These are phyloP conservation scores for Cryptosporidium viatorum DNA, from an alignment of 169 alveolate species.

Conservation along the genomic window DNA sequence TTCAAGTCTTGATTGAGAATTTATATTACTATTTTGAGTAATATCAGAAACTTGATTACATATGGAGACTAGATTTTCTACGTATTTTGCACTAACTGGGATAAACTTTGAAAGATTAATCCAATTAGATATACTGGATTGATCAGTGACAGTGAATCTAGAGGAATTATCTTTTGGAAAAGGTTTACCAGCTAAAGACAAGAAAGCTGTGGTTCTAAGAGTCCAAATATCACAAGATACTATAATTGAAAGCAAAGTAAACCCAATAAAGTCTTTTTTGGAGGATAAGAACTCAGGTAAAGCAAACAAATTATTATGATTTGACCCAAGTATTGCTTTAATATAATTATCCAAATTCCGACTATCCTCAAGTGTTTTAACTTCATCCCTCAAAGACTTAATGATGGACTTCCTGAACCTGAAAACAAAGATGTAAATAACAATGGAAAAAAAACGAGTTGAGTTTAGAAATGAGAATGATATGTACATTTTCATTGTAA, in stretches of 20 bases:
- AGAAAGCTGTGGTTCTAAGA: slow-evolving; percentile 50
- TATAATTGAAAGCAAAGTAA: slow-evolving; percentile 10
- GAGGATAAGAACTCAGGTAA: slow-evolving; percentile 15
- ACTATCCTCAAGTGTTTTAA: background rate
- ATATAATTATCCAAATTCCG: slow-evolving; percentile 16
- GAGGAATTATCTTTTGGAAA: background rate
- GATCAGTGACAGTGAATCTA: background rate
- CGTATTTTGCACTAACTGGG: slow-evolving; percentile 10
- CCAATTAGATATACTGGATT: slow-evolving; percentile 9
- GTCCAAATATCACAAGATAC: slow-evolving; percentile 58
- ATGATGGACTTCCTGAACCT: slow-evolving; percentile 18
- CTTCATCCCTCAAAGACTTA: slow-evolving; percentile 1
- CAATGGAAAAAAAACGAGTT: background rate
- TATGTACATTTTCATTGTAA: background rate
- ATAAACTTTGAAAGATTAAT: slow-evolving; percentile 21
- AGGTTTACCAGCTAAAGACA: background rate
- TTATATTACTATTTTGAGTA: background rate
- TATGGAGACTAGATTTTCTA: slow-evolving; percentile 5
- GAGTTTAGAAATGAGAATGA: slow-evolving; percentile 2
- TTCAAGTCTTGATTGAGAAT: background rate
- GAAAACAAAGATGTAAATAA: background rate
- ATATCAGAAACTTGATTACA: background rate
- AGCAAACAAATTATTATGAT: background rate
- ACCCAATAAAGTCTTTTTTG: background rate
- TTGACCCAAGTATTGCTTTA: background rate